Conservation (phyloP, 2,329 filamentous ascomycete species). For the Alternaria incomplexa region DNA sequence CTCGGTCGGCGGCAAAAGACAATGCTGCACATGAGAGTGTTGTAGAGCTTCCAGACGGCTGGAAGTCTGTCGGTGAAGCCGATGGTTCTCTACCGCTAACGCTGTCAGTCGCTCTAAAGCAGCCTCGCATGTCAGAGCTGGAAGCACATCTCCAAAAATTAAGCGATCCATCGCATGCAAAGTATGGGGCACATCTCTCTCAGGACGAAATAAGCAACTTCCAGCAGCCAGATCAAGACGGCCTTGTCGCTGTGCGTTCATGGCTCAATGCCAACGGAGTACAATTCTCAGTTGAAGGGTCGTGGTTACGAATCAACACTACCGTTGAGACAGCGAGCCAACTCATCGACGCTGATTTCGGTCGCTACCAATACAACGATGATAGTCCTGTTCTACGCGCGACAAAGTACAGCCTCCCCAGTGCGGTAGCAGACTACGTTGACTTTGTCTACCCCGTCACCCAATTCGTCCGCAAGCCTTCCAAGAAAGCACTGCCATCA, state of each 20-base stretch:
- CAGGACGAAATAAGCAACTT: background rate
- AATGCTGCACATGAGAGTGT: background rate
- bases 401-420: background rate
- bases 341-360: background rate
- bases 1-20: background rate
- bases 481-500: background rate
- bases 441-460: background rate
- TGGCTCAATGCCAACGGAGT: background rate
- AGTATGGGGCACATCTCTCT: background rate
- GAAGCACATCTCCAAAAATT: background rate
- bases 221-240: background rate
- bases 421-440: background rate
- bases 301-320: background rate
- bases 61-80: background rate
- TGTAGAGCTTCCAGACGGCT: background rate
- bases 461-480: background rate
- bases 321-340: background rate
- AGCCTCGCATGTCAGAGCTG: background rate
- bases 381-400: background rate
- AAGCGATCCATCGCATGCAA: background rate
- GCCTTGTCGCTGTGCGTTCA: background rate
- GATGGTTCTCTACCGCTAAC: background rate
- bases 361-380: background rate
- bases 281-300: background rate
- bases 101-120: background rate